Base-by-base conservation (phyloP, 2,329 filamentous ascomycete species). In the Fusarium globosum region DNA sequence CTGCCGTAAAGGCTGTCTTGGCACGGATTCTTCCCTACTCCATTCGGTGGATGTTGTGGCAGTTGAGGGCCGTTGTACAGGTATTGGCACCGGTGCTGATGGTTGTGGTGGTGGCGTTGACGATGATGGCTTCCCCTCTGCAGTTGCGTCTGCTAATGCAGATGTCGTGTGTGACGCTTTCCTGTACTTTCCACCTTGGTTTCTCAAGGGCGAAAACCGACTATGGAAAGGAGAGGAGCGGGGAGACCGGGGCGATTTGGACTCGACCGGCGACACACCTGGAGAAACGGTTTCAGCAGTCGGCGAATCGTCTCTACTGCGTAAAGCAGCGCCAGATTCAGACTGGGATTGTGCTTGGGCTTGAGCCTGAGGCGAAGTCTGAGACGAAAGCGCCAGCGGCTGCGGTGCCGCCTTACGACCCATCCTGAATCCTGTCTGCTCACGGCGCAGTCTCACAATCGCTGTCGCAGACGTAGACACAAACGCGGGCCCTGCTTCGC, bases 381-480 rank as follows among this genome's bases (percentile, higher is more conserved):
- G 72, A 74, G 71, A 74, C 68, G 72, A 53, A 66, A 90, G 84
- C 80, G 85, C 82, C 82, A 90, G 85, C 82, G 88, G 88, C 84
- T 89, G 86, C 75, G 88, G 88, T 82, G 85, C 87, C 79, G 86
- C 82, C 82, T 89, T 90, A 81, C 88, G 88, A 83, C 85, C 87
- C 88, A 90, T 90, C 71, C 65, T 69, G 65, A 73, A 74, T 76
- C 73, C 74, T 77, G 72, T 68, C 71, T 76, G 71, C 65, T 77
- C 71, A 76, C 69, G 72, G 68, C 72, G 65, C 71, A 74, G 71
- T 74, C 68, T 74, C 61, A 66, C 69, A 63, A 72, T 69, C 64
- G 68, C 61, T 69, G 68, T 68, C 53, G 43, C 52, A 57, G 41
- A 42, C 28, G 64, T 45, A 43, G 35, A 46, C 35, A 36, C 60